Evolutionary conservation across 352 stramenopile species (phyloP).

Genomic region (Blastocystis sp.): DNA sequence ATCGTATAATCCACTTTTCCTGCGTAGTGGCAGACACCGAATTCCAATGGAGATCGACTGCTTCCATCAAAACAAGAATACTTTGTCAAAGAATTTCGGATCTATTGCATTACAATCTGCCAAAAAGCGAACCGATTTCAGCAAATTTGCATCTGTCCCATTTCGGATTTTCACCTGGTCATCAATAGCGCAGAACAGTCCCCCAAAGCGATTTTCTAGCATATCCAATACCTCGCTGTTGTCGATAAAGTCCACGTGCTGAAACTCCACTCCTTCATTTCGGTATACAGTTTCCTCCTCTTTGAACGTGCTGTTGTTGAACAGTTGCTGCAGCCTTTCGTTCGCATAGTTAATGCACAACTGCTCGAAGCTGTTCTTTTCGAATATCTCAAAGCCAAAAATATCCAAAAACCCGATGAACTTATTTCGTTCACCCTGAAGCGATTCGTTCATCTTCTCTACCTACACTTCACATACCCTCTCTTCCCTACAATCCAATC

Average conservation of each 20-base stretch:
- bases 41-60: constrained; percentile 68
- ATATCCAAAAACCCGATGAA: constrained; percentile 86
- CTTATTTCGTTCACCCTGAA: constrained; percentile 55
- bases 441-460: constrained; percentile 64
- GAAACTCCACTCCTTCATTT: constrained; percentile 71
- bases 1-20: constrained; percentile 86
- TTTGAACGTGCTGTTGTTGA: constrained; percentile 80
- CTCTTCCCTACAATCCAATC: constrained; percentile 80
- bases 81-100: constrained; percentile 25
- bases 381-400: constrained; percentile 87
- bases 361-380: constrained; percentile 86
- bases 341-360: constrained; percentile 83
- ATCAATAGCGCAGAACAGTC: constrained; percentile 17
- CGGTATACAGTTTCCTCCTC: constrained; percentile 78
- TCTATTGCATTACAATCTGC: not conserved
- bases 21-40: constrained; percentile 90
- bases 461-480: constrained; percentile 69
- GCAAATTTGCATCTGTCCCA: constrained; percentile 8
- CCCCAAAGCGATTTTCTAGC: constrained; percentile 42
- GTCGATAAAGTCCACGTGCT: constrained; percentile 74
- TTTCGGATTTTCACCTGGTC: constrained; percentile 41
- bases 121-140: not conserved
- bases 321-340: constrained; percentile 78
- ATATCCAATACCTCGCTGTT: constrained; percentile 70
- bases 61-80: constrained; percentile 53